Evolutionary conservation across 2,329 filamentous ascomycete genomes (phyloP), one percentile per base, ranked within the genome.

Genomic region (Elsinoe ampelina): DNA sequence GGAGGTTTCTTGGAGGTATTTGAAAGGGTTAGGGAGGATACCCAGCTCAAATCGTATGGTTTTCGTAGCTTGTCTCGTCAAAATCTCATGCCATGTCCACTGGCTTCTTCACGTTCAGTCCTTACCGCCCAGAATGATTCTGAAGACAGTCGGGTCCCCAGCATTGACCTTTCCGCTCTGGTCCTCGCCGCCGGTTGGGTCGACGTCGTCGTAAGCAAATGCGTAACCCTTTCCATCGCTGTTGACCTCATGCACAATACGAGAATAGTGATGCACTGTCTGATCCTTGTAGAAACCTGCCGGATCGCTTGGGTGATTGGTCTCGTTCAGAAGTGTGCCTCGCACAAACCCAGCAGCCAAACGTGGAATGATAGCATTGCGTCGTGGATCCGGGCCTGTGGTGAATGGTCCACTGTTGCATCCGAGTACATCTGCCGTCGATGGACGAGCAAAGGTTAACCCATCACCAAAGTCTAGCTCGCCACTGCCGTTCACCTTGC

Each of bases 321-420:
- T 69, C 7, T 69, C 68, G 2, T 68, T 67, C 48, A 86, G 70
- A 58, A 93, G 70, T 4, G 85, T 89, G n/a, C 80, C 83, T 17
- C 89, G 79, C 68, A 91, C 89, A 62, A 93, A 81, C 0, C 85
- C 87, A 1, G 89, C 88, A 0, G 85, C 81, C 8, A 95, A 73
- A n/a, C 89, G 79, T 0, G 89, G 86, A 2, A 84, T 84, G 57
- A 91, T 80, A 38, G 85, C 85, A 58, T 77, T 76, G 30, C 75
- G 68, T n/a, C 68, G 71, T 2, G 66, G 63, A 11, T 71, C 71
- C 0, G 68, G 61, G 54, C 79, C 66, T 38, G 74, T 66, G 58
- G 75, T 73, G 63, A 86, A 86, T 0, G 83, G 82, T 0, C 83
- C 83, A 6, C 77, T 81, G 64, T 80, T 85, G 70, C 84, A 87